Evolutionary conservation across 768 basidiomycete species (phyloP).

Genomic region (Pholiota microspora): DNA sequence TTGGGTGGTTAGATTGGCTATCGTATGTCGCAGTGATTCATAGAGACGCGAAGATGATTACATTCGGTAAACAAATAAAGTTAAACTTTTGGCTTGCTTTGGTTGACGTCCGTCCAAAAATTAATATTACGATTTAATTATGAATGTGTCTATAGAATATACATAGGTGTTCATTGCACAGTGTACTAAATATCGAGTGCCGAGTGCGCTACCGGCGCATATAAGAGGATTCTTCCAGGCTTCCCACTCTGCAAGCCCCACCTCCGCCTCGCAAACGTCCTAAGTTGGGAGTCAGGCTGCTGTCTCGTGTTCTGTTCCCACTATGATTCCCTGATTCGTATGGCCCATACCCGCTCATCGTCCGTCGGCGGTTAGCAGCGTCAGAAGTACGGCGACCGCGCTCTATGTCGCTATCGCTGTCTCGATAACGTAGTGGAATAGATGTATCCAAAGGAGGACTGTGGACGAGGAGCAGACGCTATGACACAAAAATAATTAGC

Average conservation of each 20-base stretch:
- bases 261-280: neutral
- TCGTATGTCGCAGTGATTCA: too few species aligned
- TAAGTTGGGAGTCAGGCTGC: neutral
- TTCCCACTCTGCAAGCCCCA: neutral
- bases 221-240: neutral
- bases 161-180: too few species aligned
- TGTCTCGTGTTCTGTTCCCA: neutral
- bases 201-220: neutral
- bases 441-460: constrained; percentile 2
- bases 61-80: too few species aligned
- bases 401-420: neutral
- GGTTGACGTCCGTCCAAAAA: too few species aligned
- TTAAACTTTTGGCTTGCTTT: too few species aligned
- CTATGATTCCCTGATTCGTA: neutral
- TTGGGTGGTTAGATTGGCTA: too few species aligned
- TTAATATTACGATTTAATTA: too few species aligned
- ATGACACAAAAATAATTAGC: neutral
- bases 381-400: neutral
- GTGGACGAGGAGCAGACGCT: constrained; percentile 8
- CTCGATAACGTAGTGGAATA: neutral
- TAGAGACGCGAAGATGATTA: too few species aligned
- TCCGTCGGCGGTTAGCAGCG: neutral
- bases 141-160: too few species aligned
- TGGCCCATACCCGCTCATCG: neutral
- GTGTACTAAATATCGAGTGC: too few species aligned